Base-by-base conservation (phyloP, 2,329 filamentous ascomycete genomes). In the Talaromyces pinophilus region DNA sequence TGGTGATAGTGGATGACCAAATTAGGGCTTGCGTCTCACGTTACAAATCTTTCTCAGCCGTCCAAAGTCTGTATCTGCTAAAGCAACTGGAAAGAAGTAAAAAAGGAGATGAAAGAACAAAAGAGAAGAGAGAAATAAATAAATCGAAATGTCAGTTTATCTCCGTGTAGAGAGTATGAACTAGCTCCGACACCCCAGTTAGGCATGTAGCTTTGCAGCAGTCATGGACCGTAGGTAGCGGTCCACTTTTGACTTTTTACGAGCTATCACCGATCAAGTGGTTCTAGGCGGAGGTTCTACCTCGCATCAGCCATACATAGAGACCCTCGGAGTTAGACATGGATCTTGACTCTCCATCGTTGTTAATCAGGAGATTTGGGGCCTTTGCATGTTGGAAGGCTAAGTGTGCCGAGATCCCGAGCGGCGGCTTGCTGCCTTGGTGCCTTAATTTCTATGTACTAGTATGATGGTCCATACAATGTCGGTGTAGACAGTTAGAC, bases 321-420 rank as follows among this genome's bases (percentile, higher is more conserved):
- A 17, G 30, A 55, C 17, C 17, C 30, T 35, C 17, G 28, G n/a
- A 19, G 28, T 13, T 8, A 35, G 52, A 35, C 10, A 54, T 55
- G 52, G 52, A 35, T 22, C 52, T 15, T 35, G 17, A 13, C 28
- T 55, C 28, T 25, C 33, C 30, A 38, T 15, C n/a, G n/a, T 35
- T 22, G 38, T 33, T 22, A 11, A 19, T 60, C 57, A 25, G 25
- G 25, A 25, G 25, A 4, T 25, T 25, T 25, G 5, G n/a, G 38
- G 22, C 33, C 17, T 5, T 46, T 40, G 57, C 4, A 33, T 54
- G 50, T 4, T n/a, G 25, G 25, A 17, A 40, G n/a, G n/a, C 38
- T 19, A 40, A n/a, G 22, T 28, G 57, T 59, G 57, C 57, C 57
- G 57, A 60, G 40, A 44, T 60, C 22, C 57, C 57, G 57, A 60